Conservation (phyloP, 2,329 filamentous ascomycete genomes). For the Phyllosticta citrichinensis region DNA sequence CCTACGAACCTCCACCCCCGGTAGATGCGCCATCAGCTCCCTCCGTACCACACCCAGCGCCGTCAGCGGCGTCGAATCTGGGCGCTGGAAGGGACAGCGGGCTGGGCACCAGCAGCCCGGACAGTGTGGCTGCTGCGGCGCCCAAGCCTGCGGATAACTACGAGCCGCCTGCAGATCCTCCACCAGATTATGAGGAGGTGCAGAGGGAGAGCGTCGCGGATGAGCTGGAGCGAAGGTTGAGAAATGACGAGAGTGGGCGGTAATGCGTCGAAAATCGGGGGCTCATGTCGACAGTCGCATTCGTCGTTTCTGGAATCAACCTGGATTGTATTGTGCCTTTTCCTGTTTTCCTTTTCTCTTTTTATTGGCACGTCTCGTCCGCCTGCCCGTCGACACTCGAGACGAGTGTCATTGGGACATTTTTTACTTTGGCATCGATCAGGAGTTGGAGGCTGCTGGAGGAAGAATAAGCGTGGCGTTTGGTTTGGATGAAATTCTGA, state of each 20-base stretch:
- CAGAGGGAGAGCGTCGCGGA: constrained; percentile 71
- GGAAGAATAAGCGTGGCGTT: constrained; percentile 21
- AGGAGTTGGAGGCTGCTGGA: constrained; percentile 11
- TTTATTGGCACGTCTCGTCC: not conserved
- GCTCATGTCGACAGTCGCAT: not conserved
- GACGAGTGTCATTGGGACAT: not conserved
- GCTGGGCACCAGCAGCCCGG: constrained; percentile 8
- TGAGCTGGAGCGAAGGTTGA: constrained; percentile 50
- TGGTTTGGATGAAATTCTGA: not conserved
- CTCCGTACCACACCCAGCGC: not conserved
- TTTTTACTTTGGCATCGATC: not conserved
- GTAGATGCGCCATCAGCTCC: not conserved
- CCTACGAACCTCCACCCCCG: constrained; percentile 55
- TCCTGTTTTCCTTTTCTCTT: not conserved
- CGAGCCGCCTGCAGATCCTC: constrained; percentile 59
- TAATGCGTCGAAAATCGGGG: not conserved
- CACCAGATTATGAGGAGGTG: constrained; percentile 84
- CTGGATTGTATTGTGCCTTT: not conserved
- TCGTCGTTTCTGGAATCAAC: not conserved
- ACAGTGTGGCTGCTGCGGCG: not conserved
- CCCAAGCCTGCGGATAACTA: constrained; percentile 25
- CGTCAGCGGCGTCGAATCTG: not conserved
- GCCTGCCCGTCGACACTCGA: not conserved
- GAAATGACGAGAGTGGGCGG: constrained; percentile 14
- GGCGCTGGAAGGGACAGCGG: constrained; percentile 4